A percentile compares a stretch with the other conserved stretches of the same genome.
These are phyloP conservation scores for Fusarium chuoi DNA, from an alignment of 2,329 filamentous ascomycete species.

Conservation along the genomic window DNA sequence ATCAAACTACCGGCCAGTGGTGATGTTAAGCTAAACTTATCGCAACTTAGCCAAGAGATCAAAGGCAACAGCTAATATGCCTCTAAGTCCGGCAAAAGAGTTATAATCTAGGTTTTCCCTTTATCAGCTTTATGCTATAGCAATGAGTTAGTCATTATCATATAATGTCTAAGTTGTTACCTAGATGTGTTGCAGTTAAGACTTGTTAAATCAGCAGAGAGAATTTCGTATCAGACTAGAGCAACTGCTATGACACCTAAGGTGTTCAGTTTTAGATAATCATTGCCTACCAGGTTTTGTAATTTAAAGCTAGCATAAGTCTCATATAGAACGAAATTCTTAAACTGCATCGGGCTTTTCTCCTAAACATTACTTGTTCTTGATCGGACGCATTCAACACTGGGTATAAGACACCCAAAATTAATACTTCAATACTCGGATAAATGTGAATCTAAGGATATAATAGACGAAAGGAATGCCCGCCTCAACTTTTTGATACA, in stretches of 20 bases:
- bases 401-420: not conserved
- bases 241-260: not conserved
- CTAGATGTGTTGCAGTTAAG: no score
- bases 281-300: rapidly evolving
- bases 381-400: no score
- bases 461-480: not conserved
- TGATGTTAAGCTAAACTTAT: no score
- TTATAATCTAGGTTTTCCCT: no score
- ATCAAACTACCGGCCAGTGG: not conserved
- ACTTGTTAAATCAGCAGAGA: no score
- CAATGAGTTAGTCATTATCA: no score
- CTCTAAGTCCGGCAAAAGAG: no score
- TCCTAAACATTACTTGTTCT: rapidly evolving
- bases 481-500: not conserved
- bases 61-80: no score
- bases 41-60: no score
- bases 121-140: no score
- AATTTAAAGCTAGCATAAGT: rapidly evolving
- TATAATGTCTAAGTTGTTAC: no score
- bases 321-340: rapidly evolving
- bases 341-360: not conserved
- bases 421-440: rapidly evolving
- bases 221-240: not conserved
- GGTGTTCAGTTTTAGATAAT: not conserved
- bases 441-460: no score